phyloP scores from a whole-genome alignment of 495 filamentous ascomycete species.

The Ascodesmis nigricans region DNA sequence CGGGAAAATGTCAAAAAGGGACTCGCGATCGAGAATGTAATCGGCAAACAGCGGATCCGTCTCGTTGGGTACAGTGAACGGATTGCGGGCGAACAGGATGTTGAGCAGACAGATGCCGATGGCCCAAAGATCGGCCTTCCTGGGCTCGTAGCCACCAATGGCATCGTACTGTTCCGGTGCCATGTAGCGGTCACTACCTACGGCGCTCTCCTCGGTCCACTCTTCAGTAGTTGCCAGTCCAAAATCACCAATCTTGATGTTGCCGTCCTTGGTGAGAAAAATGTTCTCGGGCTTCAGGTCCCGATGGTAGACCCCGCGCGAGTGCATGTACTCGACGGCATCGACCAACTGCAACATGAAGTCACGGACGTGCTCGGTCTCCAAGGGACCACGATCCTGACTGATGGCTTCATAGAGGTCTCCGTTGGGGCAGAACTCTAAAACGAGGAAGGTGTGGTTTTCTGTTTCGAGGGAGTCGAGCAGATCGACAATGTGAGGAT shows the following conservation, averaged over 20 bases:
- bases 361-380: conserved; percentile 86
- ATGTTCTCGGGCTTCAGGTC: conserved; percentile 99
- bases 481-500: conserved; percentile 86
- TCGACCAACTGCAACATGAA: conserved; percentile 91
- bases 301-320: conserved; percentile 79
- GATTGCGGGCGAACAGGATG: conserved; percentile 85
- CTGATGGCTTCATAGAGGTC: conserved; percentile 97
- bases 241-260: conserved; percentile 93
- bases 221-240: conserved; percentile 67
- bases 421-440: conserved; percentile 90
- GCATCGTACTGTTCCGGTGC: conserved; percentile 93
- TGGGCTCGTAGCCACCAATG: conserved; percentile 71
- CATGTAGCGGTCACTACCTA: conserved; percentile 98
- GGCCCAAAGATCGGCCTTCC: conserved; percentile 88
- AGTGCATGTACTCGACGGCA: conserved; percentile 76
- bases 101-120: conserved; percentile 91
- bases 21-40: conserved; percentile 77
- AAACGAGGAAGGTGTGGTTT: conserved; percentile 68
- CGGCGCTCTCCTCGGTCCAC: conserved; percentile 75
- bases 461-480: conserved; percentile 81
- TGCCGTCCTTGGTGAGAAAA: conserved; percentile 64
- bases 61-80: conserved; percentile 69
- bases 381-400: conserved; percentile 58
- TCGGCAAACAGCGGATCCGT: conserved; percentile 77
- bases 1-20: conserved; percentile 92